phyloP scores from a whole-genome alignment of 2,329 filamentous ascomycete genomes.

The Colletotrichum abscissum region DNA sequence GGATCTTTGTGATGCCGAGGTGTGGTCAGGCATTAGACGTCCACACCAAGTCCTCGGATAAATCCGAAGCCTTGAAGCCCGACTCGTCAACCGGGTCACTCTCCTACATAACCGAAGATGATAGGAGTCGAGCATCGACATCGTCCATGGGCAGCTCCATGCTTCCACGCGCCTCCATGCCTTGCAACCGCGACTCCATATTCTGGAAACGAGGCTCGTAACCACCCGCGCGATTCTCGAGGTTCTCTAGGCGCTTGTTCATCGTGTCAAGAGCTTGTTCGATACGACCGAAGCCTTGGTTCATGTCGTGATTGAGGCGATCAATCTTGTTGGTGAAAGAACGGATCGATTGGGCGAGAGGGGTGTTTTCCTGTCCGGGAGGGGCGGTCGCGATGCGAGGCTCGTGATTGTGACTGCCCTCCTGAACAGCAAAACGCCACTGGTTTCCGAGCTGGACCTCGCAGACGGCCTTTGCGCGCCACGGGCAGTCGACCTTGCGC shows the following conservation, averaged over 20 bases:
- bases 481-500: slow-evolving; percentile 73
- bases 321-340: slow-evolving; percentile 71
- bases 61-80: not conserved
- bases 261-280: slow-evolving; percentile 62
- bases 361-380: slow-evolving; percentile 67
- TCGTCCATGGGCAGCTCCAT: slow-evolving; percentile 54
- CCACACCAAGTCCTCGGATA: not conserved
- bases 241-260: slow-evolving; percentile 65
- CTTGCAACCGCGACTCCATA: slow-evolving; percentile 54
- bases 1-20: not conserved
- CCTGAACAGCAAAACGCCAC: slow-evolving; percentile 73
- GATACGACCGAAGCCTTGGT: slow-evolving; percentile 62
- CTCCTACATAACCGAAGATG: slow-evolving; percentile 56
- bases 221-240: slow-evolving; percentile 57
- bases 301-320: slow-evolving; percentile 67
- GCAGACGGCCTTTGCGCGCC: slow-evolving; percentile 72
- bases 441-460: slow-evolving; percentile 72
- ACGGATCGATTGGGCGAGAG: slow-evolving; percentile 67
- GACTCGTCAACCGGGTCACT: slow-evolving; percentile 28
- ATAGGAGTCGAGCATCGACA: slow-evolving; percentile 56
- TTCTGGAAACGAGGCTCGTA: slow-evolving; percentile 59
- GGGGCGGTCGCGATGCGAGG: slow-evolving; percentile 65
- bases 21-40: not conserved
- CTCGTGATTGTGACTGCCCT: slow-evolving; percentile 71
- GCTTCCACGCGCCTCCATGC: slow-evolving; percentile 47